Base-by-base conservation (phyloP, 2,329 filamentous ascomycete species). In the Ophiostoma angusticollis region DNA sequence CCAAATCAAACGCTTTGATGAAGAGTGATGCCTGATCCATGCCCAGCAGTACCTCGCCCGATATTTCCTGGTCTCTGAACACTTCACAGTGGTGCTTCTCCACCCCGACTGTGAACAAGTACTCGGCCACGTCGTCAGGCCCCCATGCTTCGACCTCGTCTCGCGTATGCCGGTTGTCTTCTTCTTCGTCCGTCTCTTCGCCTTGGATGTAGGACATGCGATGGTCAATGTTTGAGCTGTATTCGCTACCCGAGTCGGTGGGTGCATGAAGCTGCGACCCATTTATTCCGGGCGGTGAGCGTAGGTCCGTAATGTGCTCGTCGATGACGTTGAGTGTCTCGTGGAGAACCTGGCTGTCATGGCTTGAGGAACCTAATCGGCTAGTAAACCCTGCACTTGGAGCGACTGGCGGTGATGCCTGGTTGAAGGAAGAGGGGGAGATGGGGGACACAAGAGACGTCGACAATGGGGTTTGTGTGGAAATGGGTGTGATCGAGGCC, bases 11-110 rank as follows among this genome's bases (percentile, higher is more conserved):
- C 33, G 91, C 87, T 55, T 94, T 94, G 64, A 96, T 80, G 56
- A 95, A 93, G 13, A 96, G 69, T 28, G 91, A 93, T 41, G 84
- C 84, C 61, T 95, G 89, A 51, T 95, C 86, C 84, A 96, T 93
- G 38, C 84, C 84, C 37, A 98, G 63, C 28, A 98, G 63, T 4
- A 96, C 89, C 52, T 96, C 87, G 35, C 91, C 91, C 2, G 83
- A 80, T 42, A 98, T 96, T 57, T 98, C 91, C 58, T 98, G 89
- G 52, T 96, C 87, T 49, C 80, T 71, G 53, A 98, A 98, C 3
- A 96, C 84, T 48, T 93, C 81, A 54, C 91, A 98, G 50, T 96
- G 89, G 49, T 79, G 78, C 51, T 80, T 77, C 56, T 96, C 89
- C 7, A 96, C 81, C 6, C 86, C 87, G 4, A 77, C 65, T 2